Percentiles rank a stretch among this genome's conserved stretches.
Conservation (phyloP, 495 filamentous ascomycete genomes). For the Cetradonia linearis region DNA sequence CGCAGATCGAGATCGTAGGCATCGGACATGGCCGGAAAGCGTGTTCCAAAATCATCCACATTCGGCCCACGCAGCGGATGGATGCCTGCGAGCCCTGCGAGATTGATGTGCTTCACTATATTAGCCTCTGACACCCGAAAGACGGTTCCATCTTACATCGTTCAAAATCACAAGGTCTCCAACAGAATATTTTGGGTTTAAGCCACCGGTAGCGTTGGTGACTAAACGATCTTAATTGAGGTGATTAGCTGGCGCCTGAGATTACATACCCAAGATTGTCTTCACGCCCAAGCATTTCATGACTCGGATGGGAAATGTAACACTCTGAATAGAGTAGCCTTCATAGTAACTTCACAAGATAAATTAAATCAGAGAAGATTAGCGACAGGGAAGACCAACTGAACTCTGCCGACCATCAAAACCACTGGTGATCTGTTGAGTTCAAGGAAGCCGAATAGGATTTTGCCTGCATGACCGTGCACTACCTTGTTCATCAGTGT, state of each 20-base stretch:
- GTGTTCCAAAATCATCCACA: conserved; percentile 53
- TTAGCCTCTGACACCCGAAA: conserved; percentile 24
- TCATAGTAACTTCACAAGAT: conserved; percentile 55
- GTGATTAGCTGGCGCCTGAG: neutral
- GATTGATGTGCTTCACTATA: conserved; percentile 52
- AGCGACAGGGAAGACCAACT: conserved; percentile 43
- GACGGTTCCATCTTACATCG: conserved; percentile 41
- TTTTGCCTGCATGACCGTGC: conserved; percentile 61
- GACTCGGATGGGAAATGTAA: conserved; percentile 62
- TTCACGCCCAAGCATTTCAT: conserved; percentile 58
- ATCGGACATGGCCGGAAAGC: conserved; percentile 65
- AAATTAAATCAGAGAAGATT: neutral
- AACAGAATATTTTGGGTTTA: conserved; percentile 57
- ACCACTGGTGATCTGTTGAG: conserved; percentile 46
- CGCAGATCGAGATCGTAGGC: conserved; percentile 66
- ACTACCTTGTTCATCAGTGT: conserved; percentile 35
- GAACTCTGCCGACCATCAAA: conserved; percentile 62
- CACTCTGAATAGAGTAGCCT: conserved; percentile 56
- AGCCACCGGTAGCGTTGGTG: conserved; percentile 67
- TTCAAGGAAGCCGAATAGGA: conserved; percentile 59
- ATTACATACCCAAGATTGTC: conserved; percentile 45
- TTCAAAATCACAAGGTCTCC: conserved; percentile 66
- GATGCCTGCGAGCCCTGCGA: conserved; percentile 57
- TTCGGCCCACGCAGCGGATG: conserved; percentile 69
- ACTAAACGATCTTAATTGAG: conserved; percentile 34